These are phyloP conservation scores for Apiotrichum akiyoshidainum DNA, from an alignment of 1,284 basidiomycete genomes.

Conservation along the genomic window DNA sequence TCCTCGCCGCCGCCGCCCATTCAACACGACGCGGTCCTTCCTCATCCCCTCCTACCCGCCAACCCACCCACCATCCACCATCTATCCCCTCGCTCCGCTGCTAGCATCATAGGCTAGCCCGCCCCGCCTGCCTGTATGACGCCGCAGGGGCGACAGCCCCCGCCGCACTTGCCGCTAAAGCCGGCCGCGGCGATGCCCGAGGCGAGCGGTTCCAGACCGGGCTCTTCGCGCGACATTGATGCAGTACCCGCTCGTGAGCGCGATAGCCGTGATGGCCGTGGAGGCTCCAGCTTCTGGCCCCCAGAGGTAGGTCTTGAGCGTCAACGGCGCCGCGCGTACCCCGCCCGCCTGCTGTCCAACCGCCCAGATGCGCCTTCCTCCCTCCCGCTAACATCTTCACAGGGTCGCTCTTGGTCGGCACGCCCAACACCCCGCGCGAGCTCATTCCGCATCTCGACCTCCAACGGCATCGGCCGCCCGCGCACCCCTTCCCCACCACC, in stretches of 20 bases:
- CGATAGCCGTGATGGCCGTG: conserved; percentile 7
- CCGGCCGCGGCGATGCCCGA: conserved; percentile 19
- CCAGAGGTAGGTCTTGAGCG: conserved; percentile 9
- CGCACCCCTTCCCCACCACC: conserved; percentile 18
- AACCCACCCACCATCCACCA: not conserved
- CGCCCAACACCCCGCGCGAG: conserved; percentile 5
- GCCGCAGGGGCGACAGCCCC: conserved; percentile 25
- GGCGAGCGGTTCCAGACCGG: conserved; percentile 8
- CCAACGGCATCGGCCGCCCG: conserved; percentile 15
- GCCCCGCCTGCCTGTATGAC: conserved; percentile 14
- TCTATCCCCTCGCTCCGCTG: not conserved
- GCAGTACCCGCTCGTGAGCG: conserved; percentile 22
- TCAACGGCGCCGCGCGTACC: not conserved
- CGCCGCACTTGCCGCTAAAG: conserved; percentile 22
- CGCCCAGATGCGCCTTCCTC: not conserved
- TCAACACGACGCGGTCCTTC: no score
- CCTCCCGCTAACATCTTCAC: not conserved
- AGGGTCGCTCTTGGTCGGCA: conserved; percentile 10
- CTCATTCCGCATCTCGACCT: conserved; percentile 14
- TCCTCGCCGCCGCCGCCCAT: not conserved
- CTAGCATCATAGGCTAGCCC: not conserved
- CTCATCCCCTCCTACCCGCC: not conserved
- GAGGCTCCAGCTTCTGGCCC: conserved; percentile 9
- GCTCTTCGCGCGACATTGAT: conserved; percentile 22
- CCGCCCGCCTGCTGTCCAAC: not conserved